Base-by-base conservation (phyloP, 306 rosid genomes). In the Alnus rubra region DNA sequence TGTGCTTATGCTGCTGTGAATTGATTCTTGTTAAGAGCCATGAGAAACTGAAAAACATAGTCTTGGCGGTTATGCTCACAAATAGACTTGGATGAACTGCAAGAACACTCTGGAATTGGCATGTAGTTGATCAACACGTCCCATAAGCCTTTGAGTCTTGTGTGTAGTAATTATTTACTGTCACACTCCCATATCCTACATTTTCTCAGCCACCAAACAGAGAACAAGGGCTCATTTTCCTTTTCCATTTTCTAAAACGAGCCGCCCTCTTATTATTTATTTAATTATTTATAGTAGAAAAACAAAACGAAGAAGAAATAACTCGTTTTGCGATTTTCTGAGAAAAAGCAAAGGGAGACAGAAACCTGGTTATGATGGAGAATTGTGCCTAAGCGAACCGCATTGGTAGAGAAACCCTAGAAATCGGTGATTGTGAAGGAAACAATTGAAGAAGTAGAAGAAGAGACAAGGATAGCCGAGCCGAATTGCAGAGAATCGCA, bases 291-390 rank as follows among this genome's bases (percentile, higher is more conserved):
- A 28, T 33, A 15, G 45, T 64, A 33, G 7, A 68, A 42, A 1
- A 10, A 39, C 42, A n/a, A 4, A 37, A 0, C 2, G 2, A 23
- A 23, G 28, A 23, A 23, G 28, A 23, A 15, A 45, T 33, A 60
- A 1, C 44, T 11, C 8, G 51, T 42, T 39, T 59, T 59, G 5
- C 59, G 1, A 59, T 59, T 28, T 23, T 23, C 28, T 23, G 28
- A 23, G 7, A 9, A 37, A 3, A 28, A 59, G 2, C 37, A 28
- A 28, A 10, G 37, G 65, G 64, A 39, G 58, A 11, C 5, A 78
- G 4, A 63, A 76, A 85, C 84, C 84, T 83, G 85, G 13, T 75
- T 45, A 48, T 58, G 54, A 69, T 4, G 60, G 49, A 72, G 37
- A 60, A 37, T 39, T 50, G 33, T 60, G 68, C 44, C 14, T 44